Percentiles rank a stretch among this genome's conserved stretches.
These are phyloP conservation scores for Suillus sp. DNA, from an alignment of 768 basidiomycete species.

Conservation along the genomic window DNA sequence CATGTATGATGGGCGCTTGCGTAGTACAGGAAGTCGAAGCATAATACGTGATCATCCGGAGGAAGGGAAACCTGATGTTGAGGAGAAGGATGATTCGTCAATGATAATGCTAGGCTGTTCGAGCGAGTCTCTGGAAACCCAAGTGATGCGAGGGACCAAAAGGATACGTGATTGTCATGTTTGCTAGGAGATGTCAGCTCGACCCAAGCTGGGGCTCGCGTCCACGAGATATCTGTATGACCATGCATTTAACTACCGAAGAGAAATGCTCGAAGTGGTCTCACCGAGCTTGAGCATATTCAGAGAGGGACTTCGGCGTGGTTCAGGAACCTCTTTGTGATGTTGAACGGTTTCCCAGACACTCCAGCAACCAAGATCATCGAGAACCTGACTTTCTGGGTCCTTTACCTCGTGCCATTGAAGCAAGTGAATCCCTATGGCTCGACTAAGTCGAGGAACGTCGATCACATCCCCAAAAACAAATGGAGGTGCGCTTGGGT, in stretches of 20 bases:
- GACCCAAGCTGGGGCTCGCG: slow-evolving; percentile 24
- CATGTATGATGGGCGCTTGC: slow-evolving; percentile 46
- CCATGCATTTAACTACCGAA: slow-evolving; percentile 42
- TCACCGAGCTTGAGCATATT: slow-evolving; percentile 15
- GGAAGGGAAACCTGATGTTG: slow-evolving; percentile 18
- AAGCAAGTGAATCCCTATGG: slow-evolving; percentile 48
- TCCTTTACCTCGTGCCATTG: slow-evolving; percentile 70
- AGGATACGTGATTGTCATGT: slow-evolving; percentile 22
- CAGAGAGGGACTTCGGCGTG: slow-evolving; percentile 15
- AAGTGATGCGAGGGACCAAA: slow-evolving; percentile 29
- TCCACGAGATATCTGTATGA: slow-evolving; percentile 36
- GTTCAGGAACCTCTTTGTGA: slow-evolving; percentile 12
- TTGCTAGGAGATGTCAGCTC: slow-evolving; percentile 19
- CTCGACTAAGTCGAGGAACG: slow-evolving; percentile 48
- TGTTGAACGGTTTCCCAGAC: slow-evolving; percentile 24
- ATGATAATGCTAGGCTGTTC: slow-evolving; percentile 1
- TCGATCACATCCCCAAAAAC: slow-evolving; percentile 35
- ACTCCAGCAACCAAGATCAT: slow-evolving; percentile 20
- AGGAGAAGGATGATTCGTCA: slow-evolving; percentile 19
- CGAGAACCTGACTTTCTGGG: slow-evolving; percentile 32
- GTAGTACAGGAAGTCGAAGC: slow-evolving; percentile 30
- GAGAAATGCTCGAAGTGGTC: not conserved
- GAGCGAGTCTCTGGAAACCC: slow-evolving; percentile 24
- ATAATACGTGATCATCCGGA: slow-evolving; percentile 29
- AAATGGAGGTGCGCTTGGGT: slow-evolving; percentile 46